A percentile compares a stretch with the other conserved stretches of the same genome.
Evolutionary conservation across 225 moss, liverwort and hornwort genomes (phyloP).

Genomic region (Marchantia paleacea): DNA sequence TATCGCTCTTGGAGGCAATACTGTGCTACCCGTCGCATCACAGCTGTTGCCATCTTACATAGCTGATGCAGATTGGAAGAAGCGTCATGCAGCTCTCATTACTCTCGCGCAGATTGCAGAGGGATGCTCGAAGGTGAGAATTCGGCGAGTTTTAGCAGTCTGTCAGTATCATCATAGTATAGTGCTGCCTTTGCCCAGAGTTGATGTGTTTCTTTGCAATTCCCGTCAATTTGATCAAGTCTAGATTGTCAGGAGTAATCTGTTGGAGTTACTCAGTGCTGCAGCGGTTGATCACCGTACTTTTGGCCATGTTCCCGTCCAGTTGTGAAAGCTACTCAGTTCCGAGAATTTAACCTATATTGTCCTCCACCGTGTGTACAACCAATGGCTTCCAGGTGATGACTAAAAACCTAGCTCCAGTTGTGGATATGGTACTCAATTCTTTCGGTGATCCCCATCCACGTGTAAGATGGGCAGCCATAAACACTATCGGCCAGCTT

Average conservation of each 20-base stretch:
- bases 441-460: constrained; percentile 91
- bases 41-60: constrained; percentile 78
- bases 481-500: constrained; percentile 96
- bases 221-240: neutral
- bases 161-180: neutral
- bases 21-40: constrained; percentile 90
- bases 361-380: neutral
- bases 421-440: constrained; percentile 83
- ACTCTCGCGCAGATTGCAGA: constrained; percentile 98
- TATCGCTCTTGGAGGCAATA: constrained; percentile 96
- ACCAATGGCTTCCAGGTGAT: constrained; percentile 55
- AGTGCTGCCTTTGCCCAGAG: too few relatives aligned
- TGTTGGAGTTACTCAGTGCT: neutral
- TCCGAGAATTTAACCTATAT: neutral
- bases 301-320: neutral
- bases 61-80: constrained; percentile 76
- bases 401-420: constrained; percentile 83
- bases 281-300: neutral
- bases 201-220: neutral
- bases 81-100: constrained; percentile 92
- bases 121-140: constrained; percentile 90
- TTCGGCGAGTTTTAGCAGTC: constrained; percentile 28
- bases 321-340: neutral
- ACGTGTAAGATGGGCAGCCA: constrained; percentile 98
- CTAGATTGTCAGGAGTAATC: neutral